Evolutionary conservation across 2,329 filamentous ascomycete genomes (phyloP), one percentile per base, ranked within the genome.

Genomic region (Sporothrix schenckii): DNA sequence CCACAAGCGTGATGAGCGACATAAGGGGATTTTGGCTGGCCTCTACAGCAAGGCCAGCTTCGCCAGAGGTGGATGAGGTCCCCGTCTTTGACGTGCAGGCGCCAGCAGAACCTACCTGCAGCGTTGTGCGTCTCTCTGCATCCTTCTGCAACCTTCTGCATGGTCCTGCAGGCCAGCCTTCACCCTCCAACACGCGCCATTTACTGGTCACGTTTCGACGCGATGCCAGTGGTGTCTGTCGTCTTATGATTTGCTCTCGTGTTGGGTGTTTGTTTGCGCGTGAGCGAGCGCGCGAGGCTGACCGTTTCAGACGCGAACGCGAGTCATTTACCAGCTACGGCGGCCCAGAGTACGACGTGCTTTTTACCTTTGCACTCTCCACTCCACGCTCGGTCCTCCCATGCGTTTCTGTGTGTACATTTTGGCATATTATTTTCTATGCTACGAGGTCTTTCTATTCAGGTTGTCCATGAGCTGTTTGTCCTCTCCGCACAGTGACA

Each of bases 171-270:
- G 34, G 53, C 19, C 27, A 58, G 30, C 53, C 27, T 39, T 9
- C 53, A 58, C 7, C 2, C 49, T 53, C n/a, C 53, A 16, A 30
- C 24, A 27, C 53, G 27, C 53, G 53, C 53, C 53, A 58, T 34
- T 34, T 34, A 34, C 14, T 58, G 16, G 53, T 58, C 53, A 58
- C 53, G 53, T 47, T 58, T 58, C 53, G 53, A 58, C 53, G 27
- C 24, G 53, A 34, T 16, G 34, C 34, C 34, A 34, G 7, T 9
- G 7, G 5, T 34, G 34, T 34, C 34, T 9, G 7, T 34, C 2
- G 34, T 9, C 34, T 34, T 34, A 9, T 34, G 34, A 34, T 34
- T 34, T 34, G 34, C 2, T 34, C 19, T 50, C 49, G 49, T 50
- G 49, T 34, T 34, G 4, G 34, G 34, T 34, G 4, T 58, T 34